Conservation (phyloP, 129 eudicot species). For the Daucus carota region DNA sequence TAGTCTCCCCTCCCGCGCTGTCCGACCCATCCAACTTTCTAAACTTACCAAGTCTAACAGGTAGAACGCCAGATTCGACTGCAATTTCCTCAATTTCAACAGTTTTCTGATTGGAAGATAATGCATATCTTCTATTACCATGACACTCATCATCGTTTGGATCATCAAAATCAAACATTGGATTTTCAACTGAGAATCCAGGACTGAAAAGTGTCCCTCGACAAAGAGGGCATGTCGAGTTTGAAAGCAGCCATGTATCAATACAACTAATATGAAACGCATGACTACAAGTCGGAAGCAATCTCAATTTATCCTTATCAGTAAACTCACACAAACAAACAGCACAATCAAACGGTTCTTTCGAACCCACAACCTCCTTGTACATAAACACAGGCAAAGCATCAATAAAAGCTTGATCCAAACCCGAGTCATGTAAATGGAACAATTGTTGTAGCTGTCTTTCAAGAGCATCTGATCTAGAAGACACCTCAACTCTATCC, state of each 20-base stretch:
- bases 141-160: constrained; percentile 15
- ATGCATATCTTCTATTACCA: constrained; percentile 12
- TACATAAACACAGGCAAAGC: constrained; percentile 47
- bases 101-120: neutral
- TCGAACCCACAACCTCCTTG: constrained; percentile 37
- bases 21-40: constrained; percentile 23
- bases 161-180: constrained; percentile 40
- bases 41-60: constrained; percentile 56
- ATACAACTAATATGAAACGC: constrained; percentile 56
- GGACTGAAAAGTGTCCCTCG: constrained; percentile 29
- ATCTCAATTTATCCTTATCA: constrained; percentile 28
- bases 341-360: constrained; percentile 56
- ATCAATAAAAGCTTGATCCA: constrained; percentile 44
- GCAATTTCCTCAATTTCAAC: constrained; percentile 18
- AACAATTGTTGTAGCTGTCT: constrained; percentile 58
- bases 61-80: constrained; percentile 27
- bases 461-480: constrained; percentile 41
- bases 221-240: constrained; percentile 58
- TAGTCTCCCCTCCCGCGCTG: constrained; percentile 31
- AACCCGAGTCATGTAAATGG: constrained; percentile 43
- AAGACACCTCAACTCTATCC: constrained; percentile 18
- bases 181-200: constrained; percentile 24
- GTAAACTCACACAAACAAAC: constrained; percentile 53
- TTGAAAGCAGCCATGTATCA: constrained; percentile 57
- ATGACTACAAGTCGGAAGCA: constrained; percentile 49